Evolutionary conservation across 495 filamentous ascomycete species (phyloP), one percentile per base, ranked within the genome.

Genomic region (Penicillium odoratum): DNA sequence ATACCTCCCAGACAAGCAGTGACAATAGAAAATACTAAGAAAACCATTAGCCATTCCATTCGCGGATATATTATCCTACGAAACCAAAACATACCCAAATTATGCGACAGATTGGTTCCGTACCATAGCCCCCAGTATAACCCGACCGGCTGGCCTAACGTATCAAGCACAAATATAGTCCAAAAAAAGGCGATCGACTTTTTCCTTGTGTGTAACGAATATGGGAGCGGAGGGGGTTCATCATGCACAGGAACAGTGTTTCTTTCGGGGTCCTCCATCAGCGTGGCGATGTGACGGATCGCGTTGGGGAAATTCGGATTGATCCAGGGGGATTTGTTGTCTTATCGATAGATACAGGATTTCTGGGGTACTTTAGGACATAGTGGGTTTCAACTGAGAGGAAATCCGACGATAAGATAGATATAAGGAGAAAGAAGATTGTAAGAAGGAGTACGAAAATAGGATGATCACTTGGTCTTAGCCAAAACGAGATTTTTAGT

Each of bases 101-200:
- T 85, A 48, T 78, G 77, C 40, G 81, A 83, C 16, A 86, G 60
- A 61, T 74, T 68, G 16, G 79, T 83, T 48, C 66, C 73, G 62
- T 84, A 85, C 76, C 77, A 82, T 13, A 86, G 69, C 26, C 74
- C 71, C 69, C 78, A 87, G 61, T 85, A 86, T 10, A 87, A 69
- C 3, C 68, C 75, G 36, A 86, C 68, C 15, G 84, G 84, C 63
- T 86, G 78, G 16, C 68, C 74, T 11, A 82, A 64, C 18, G 74
- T 78, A 60, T 86, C 83, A 33, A 84, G 52, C 8, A 84, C 51
- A 47, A 85, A 81, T 16, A 86, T 66, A 0, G 64, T 73, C 84
- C 84, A 87, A 69, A 87, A 86, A 28, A 83, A 62, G 18, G 74
- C 63, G 60, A 86, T 85, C 34, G 75, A 69, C 66, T 73, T 76